Evolutionary conservation across 768 basidiomycete species (phyloP).

Genomic region (Suillus weaverae): DNA sequence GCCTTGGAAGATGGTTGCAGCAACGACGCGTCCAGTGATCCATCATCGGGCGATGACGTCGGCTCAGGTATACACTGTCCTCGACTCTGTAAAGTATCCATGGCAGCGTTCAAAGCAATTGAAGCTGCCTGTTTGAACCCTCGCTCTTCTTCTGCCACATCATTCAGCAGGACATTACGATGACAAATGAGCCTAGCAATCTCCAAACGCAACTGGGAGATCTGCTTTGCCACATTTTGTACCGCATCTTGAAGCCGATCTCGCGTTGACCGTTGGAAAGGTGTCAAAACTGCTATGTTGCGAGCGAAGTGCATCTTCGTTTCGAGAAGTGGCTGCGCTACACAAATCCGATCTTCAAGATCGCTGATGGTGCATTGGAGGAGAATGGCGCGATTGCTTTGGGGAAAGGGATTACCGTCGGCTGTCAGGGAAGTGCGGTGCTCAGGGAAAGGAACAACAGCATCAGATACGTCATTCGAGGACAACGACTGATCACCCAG

Average conservation of each 20-base stretch:
- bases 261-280: slow-evolving; percentile 83
- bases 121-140: slow-evolving; percentile 67
- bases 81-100: slow-evolving; percentile 54
- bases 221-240: slow-evolving; percentile 58
- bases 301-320: slow-evolving; percentile 70
- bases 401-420: slow-evolving; percentile 29
- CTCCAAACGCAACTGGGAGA: slow-evolving; percentile 71
- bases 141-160: slow-evolving; percentile 70
- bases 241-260: slow-evolving; percentile 67
- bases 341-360: slow-evolving; percentile 58
- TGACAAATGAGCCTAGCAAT: slow-evolving; percentile 73
- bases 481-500: slow-evolving; percentile 26
- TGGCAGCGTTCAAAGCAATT: slow-evolving; percentile 74
- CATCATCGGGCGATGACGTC: slow-evolving; percentile 37
- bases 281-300: slow-evolving; percentile 82
- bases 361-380: slow-evolving; percentile 63
- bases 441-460: background rate
- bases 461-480: background rate
- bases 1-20: slow-evolving; percentile 13
- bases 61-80: slow-evolving; percentile 29
- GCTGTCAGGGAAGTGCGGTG: slow-evolving; percentile 16
- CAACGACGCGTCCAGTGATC: slow-evolving; percentile 14
- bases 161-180: slow-evolving; percentile 69
- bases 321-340: slow-evolving; percentile 59
- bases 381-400: slow-evolving; percentile 55